phyloP scores from a whole-genome alignment of 352 stramenopile genomes.

The Thraustochytrium sp. region DNA sequence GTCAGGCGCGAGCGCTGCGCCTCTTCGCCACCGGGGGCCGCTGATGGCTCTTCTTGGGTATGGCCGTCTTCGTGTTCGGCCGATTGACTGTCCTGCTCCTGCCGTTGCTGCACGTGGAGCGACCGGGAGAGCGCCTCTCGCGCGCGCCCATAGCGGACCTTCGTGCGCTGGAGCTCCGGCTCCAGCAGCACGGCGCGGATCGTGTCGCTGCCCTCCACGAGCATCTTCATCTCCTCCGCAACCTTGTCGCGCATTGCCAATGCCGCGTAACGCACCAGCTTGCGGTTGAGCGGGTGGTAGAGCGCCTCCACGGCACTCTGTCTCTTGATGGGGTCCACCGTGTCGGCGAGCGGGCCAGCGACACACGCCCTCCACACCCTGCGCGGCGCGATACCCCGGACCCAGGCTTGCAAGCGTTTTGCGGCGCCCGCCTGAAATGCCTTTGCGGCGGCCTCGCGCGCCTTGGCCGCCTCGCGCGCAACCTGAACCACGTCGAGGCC shows the following conservation, averaged over 20 bases:
- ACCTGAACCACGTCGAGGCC: not conserved
- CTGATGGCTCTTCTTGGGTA: not conserved
- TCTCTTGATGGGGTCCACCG: not conserved
- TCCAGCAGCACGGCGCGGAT: not conserved
- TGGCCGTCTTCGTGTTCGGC: no score
- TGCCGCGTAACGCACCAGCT: not conserved
- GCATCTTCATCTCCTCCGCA: not conserved
- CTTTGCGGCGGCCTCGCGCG: not conserved
- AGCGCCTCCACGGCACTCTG: not conserved
- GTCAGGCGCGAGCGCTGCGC: not conserved
- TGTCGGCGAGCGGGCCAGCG: not conserved
- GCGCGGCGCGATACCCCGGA: not conserved
- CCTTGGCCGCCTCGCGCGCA: not conserved
- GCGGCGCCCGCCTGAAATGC: not conserved
- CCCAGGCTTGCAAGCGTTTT: not conserved
- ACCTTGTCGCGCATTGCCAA: not conserved
- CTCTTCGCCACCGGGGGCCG: not conserved
- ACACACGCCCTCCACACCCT: not conserved
- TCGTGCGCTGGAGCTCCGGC: not conserved
- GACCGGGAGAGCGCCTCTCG: not conserved
- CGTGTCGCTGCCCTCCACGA: not conserved
- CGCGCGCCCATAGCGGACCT: no score
- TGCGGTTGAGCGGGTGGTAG: not conserved
- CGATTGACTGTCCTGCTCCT: no score
- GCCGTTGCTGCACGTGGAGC: not conserved